A percentile compares a stretch with the other conserved stretches of the same genome.
Evolutionary conservation across 2,329 filamentous ascomycete species (phyloP).

Genomic region (Bipolaris gigantea): DNA sequence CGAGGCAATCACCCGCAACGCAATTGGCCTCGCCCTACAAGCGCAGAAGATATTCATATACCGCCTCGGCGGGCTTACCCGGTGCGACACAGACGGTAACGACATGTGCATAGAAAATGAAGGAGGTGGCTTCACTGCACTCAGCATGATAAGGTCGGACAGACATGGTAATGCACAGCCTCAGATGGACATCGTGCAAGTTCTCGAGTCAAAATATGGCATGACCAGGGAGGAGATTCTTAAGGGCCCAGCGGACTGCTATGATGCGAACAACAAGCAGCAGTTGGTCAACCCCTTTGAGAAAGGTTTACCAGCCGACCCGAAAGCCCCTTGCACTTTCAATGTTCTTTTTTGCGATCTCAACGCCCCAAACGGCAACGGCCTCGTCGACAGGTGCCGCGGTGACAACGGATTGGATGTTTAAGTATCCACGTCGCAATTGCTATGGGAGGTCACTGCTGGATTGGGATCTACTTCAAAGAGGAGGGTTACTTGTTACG

Average conservation of each 20-base stretch:
- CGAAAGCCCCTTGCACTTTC: neutral
- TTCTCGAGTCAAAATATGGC: neutral
- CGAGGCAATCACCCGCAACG: neutral
- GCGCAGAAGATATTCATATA: neutral
- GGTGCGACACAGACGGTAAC: neutral
- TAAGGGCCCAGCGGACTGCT: constrained; percentile 10
- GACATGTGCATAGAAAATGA: neutral
- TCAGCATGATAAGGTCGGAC: neutral
- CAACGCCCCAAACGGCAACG: neutral
- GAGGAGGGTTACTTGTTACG: neutral
- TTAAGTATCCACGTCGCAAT: neutral
- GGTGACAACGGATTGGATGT: neutral
- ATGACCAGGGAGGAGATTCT: constrained; percentile 1
- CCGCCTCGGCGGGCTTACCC: neutral
- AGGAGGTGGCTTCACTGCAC: neutral
- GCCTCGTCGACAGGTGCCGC: neutral
- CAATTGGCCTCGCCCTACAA: neutral
- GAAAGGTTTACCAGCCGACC: neutral
- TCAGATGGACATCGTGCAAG: neutral
- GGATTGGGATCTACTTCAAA: neutral
- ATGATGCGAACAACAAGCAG: constrained; percentile 7
- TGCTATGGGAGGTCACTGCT: neutral
- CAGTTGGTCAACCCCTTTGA: constrained; percentile 8
- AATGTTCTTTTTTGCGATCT: neutral
- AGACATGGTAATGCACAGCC: neutral